Evolutionary conservation across 208 protist species (phyloP), one percentile per base, ranked within the genome.

Genomic region (Leishmania tarentolae): DNA sequence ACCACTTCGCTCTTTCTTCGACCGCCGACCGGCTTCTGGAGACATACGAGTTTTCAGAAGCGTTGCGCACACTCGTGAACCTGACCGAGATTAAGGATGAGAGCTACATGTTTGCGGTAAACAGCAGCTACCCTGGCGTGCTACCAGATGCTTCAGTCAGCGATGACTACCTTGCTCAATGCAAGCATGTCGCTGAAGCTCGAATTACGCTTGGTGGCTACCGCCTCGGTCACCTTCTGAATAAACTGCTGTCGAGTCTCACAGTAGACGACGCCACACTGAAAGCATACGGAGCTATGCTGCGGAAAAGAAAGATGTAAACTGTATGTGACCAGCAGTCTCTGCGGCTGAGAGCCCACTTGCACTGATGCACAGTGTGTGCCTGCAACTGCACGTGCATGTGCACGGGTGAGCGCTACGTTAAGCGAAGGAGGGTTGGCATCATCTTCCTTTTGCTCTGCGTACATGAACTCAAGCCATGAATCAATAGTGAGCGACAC

Each of bases 141-240:
- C 28, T 19, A 8, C 77, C 78, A 31, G 87, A 84, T 5, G 78
- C 50, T 37, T 61, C 71, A 19, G 37, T 97, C 28, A 79, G 76
- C 0, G 69, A 88, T 11, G 84, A 59, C 1, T 97, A 97, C 83
- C 59, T 96, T 56, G 40, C 69, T 40, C 81, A 83, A n/a, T 94
- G 92, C 79, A 83, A 76, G 66, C 42, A 65, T 9, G 83, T 88
- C 71, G 90, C 91, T 0, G 88, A 95, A 69, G 52, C 52, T 28
- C 93, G 93, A 40, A 73, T 98, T 40, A 81, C 83, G 47, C 87
- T 96, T 19, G 92, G 91, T 0, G 94, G 94, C 1, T 88, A 88
- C 72, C 91, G 94, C 21, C 87, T 98, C 21, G 94, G 87, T 9
- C 80, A 87, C 47, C 57, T 91, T 24, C 87, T 98, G 19, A 94